Evolutionary conservation across 2,329 filamentous ascomycete genomes (phyloP).

Genomic region (Shiraia bambusicola): DNA sequence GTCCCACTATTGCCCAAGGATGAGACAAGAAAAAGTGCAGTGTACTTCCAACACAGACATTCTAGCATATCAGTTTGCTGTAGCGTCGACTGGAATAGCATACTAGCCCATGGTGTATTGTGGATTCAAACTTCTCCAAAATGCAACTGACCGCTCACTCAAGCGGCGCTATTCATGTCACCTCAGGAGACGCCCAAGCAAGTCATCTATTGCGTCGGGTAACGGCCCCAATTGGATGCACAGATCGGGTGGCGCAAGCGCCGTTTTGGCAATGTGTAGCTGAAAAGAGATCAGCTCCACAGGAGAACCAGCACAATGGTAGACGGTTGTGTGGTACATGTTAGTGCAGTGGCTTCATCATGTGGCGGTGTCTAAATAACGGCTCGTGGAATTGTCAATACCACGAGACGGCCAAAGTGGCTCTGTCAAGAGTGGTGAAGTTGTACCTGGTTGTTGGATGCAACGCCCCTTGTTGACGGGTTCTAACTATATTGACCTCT

Average conservation of each 20-base stretch:
- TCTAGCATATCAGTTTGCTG: no score
- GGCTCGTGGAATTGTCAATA: no score
- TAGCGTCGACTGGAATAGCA: background rate
- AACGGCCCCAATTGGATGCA: slow-evolving; percentile 3
- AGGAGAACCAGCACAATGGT: no score
- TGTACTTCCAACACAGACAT: no score
- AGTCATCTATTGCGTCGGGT: slow-evolving; percentile 1
- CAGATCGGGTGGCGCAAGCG: slow-evolving; percentile 10
- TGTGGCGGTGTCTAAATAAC: no score
- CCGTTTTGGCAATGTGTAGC: slow-evolving; percentile 2
- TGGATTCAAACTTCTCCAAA: slow-evolving; percentile 1
- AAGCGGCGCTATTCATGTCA: slow-evolving; percentile 9
- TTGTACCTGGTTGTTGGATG: slow-evolving; percentile 7
- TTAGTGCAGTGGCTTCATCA: no score
- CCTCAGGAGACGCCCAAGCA: slow-evolving; percentile 9
- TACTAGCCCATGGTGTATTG: slow-evolving; percentile 1
- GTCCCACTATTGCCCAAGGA: no score
- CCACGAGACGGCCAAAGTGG: no score
- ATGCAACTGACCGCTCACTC: slow-evolving; percentile 1
- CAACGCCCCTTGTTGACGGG: slow-evolving; percentile 2
- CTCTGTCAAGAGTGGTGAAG: background rate
- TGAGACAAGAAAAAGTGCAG: no score
- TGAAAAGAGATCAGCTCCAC: background rate
- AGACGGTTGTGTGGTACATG: no score
- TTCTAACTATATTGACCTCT: slow-evolving; percentile 2